Conservation (phyloP, 2,329 filamentous ascomycete genomes). For the Lachnellula cervina region DNA sequence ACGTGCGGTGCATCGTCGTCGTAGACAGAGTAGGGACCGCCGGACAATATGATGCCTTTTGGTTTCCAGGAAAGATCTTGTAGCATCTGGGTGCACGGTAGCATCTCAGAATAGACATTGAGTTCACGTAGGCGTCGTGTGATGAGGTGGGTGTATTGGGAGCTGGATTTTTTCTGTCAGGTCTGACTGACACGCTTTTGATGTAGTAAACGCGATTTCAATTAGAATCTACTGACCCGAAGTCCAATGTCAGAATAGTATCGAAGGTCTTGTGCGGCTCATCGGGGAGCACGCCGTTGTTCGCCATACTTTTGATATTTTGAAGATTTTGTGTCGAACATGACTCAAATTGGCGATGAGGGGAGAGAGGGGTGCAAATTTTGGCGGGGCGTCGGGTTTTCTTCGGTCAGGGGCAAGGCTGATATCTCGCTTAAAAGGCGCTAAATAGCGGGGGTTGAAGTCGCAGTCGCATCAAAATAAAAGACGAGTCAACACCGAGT, state of each 20-base stretch:
- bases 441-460: not conserved
- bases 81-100: constrained; percentile 80
- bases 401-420: not conserved
- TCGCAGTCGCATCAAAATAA: not conserved
- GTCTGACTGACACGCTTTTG: not conserved
- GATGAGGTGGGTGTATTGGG: constrained; percentile 65
- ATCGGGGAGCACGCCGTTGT: constrained; percentile 16
- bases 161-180: constrained; percentile 32
- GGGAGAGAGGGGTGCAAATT: not conserved
- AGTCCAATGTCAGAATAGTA: constrained; percentile 69
- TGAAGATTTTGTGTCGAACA: not conserved
- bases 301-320: constrained; percentile 8
- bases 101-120: constrained; percentile 82
- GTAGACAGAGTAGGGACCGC: constrained; percentile 73
- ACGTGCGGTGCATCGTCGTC: constrained; percentile 72
- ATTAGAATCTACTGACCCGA: constrained; percentile 40
- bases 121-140: constrained; percentile 65
- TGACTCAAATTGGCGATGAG: not conserved
- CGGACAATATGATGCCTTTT: constrained; percentile 75
- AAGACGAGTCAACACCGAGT: not conserved
- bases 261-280: constrained; percentile 30
- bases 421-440: not conserved
- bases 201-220: not conserved
- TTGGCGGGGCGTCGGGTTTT: not conserved
- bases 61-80: constrained; percentile 73